Evolutionary conservation across 2,329 filamentous ascomycete genomes (phyloP).

Genomic region (Corynespora cassiicola): DNA sequence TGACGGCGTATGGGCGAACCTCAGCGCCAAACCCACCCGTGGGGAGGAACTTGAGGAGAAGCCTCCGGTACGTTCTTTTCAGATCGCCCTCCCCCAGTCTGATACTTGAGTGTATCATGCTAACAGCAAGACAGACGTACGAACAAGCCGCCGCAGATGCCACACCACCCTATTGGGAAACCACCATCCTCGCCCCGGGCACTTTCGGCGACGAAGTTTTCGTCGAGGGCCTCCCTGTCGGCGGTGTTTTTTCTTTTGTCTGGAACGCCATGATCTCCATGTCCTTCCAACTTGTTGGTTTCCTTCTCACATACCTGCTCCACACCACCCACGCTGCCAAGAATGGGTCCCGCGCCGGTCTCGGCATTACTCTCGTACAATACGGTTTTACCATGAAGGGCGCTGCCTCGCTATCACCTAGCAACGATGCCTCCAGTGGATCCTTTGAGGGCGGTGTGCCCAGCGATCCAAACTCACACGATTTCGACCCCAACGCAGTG

Average conservation of each 20-base stretch:
- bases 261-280: constrained; percentile 96
- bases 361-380: constrained; percentile 94
- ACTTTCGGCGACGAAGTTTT: constrained; percentile 94
- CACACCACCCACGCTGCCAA: constrained; percentile 98
- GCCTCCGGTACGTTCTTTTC: constrained; percentile 76
- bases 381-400: constrained; percentile 96
- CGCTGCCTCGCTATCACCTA: constrained; percentile 42
- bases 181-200: constrained; percentile 92
- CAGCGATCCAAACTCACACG: constrained; percentile 86
- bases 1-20: constrained; percentile 95
- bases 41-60: constrained; percentile 85
- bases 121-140: constrained; percentile 73
- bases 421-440: constrained; percentile 57
- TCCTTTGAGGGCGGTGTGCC: constrained; percentile 67
- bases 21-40: constrained; percentile 86
- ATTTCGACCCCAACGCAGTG: constrained; percentile 79
- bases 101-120: constrained; percentile 19
- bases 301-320: constrained; percentile 95
- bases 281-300: constrained; percentile 96
- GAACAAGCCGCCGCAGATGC: constrained; percentile 97
- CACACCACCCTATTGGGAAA: constrained; percentile 98
- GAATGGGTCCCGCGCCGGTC: constrained; percentile 91
- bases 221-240: constrained; percentile 92
- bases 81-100: background rate
- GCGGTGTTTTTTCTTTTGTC: constrained; percentile 83